Conservation (phyloP, 2,329 filamentous ascomycete species). For the Xylaria sp. region DNA sequence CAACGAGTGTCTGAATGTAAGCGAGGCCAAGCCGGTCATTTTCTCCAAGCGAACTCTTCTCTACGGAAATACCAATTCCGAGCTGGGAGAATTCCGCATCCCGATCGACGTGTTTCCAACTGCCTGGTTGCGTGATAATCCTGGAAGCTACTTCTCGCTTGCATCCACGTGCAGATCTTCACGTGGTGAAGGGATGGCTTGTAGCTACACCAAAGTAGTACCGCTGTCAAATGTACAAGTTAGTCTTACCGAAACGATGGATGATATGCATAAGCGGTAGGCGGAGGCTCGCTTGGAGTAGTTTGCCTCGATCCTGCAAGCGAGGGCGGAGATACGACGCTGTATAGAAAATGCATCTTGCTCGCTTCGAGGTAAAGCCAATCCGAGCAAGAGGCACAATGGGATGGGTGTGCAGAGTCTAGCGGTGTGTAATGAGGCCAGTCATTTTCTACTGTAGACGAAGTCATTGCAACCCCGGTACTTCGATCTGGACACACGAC, state of each 20-base stretch:
- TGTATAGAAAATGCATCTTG: neutral
- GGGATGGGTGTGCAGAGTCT: neutral
- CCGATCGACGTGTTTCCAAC: neutral
- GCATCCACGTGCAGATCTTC: slow-evolving; percentile 2
- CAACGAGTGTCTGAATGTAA: slow-evolving; percentile 4
- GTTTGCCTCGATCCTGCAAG: slow-evolving; percentile 8
- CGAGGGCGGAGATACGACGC: neutral
- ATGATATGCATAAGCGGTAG: slow-evolving; percentile 5
- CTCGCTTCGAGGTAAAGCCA: slow-evolving; percentile 5
- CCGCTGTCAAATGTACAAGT: neutral
- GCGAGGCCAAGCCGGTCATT: slow-evolving; percentile 8
- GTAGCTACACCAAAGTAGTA: neutral
- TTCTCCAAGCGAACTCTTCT: neutral
- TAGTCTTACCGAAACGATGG: slow-evolving; percentile 8
- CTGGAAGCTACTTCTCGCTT: slow-evolving; percentile 11
- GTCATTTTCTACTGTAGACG: neutral
- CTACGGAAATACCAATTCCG: neutral
- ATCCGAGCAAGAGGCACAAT: neutral
- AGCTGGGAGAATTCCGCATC: neutral
- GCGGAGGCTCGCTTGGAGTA: slow-evolving; percentile 19
- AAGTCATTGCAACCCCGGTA: neutral
- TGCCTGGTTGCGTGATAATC: neutral
- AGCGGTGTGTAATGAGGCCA: slow-evolving; percentile 3
- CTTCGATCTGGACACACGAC: neutral
- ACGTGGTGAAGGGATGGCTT: slow-evolving; percentile 7